phyloP scores from a whole-genome alignment of 139 green algal genomes.

The Ettlia oleoabundans region DNA sequence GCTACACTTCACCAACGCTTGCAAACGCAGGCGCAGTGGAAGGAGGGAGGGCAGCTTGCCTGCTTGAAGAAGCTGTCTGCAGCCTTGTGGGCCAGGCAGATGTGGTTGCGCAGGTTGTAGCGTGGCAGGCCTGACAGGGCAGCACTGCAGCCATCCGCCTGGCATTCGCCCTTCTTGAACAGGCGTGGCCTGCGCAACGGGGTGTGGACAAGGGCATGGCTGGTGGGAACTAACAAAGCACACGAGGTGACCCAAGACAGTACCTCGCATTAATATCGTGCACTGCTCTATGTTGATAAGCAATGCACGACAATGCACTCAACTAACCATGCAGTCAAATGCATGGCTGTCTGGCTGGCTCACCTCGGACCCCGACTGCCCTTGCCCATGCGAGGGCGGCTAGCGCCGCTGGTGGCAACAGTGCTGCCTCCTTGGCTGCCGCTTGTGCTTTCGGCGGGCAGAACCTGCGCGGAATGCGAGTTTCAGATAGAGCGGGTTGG shows the following conservation, averaged over 20 bases:
- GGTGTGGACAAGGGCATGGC: too few relatives aligned
- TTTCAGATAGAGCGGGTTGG: neutral
- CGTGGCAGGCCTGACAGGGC: slow-evolving; percentile 73
- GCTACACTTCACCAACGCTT: too few relatives aligned
- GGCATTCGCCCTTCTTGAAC: slow-evolving; percentile 34
- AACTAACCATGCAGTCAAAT: neutral
- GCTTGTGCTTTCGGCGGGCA: too few relatives aligned
- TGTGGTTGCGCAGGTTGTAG: slow-evolving; percentile 70
- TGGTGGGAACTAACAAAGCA: too few relatives aligned
- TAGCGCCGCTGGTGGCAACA: neutral
- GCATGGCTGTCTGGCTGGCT: too few relatives aligned
- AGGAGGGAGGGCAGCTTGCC: neutral
- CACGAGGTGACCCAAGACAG: too few relatives aligned
- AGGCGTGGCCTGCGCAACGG: slow-evolving; percentile 19
- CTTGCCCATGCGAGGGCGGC: slow-evolving; percentile 20
- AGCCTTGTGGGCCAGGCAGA: slow-evolving; percentile 14
- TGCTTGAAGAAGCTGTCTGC: slow-evolving; percentile 5
- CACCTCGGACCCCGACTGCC: slow-evolving; percentile 29
- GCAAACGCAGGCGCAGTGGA: neutral
- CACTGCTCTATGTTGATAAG: neutral
- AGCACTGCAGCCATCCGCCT: slow-evolving; percentile 72
- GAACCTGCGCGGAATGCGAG: too few relatives aligned
- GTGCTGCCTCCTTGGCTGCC: neutral
- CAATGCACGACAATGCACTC: neutral
- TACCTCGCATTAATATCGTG: too few relatives aligned